Evolutionary conservation across 306 rosid genomes (phyloP).

Genomic region (Crotalaria pallida): DNA sequence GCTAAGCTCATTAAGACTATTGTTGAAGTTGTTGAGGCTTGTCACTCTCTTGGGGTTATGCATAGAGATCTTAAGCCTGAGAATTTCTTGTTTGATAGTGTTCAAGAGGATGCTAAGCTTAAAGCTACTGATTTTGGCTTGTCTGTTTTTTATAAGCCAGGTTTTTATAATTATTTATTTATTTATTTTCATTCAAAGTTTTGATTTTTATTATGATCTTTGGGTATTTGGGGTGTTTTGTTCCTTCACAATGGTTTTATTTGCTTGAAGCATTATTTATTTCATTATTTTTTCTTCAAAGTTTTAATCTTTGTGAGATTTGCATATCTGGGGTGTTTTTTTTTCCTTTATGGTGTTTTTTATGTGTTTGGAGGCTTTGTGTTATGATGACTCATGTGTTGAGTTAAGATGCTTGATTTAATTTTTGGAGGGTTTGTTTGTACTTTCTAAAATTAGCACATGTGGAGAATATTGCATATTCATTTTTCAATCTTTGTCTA

Average conservation of each 20-base stretch:
- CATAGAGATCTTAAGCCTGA: conserved; percentile 58
- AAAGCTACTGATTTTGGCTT: conserved; percentile 49
- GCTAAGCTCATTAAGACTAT: conserved; percentile 37
- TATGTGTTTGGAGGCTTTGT: too few relatives aligned
- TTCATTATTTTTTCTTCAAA: too few relatives aligned
- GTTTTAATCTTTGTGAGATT: too few relatives aligned
- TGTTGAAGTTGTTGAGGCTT: conserved; percentile 43
- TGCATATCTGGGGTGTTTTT: too few relatives aligned
- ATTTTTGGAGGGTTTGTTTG: too few relatives aligned
- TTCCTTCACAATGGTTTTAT: not conserved
- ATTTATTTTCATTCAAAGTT: not conserved
- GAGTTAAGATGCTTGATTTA: not conserved
- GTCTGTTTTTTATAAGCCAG: conserved; percentile 52
- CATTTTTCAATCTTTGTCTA: not conserved
- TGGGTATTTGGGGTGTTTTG: not conserved
- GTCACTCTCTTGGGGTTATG: conserved; percentile 62
- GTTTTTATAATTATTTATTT: not conserved
- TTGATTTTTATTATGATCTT: not conserved
- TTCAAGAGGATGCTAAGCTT: conserved; percentile 47
- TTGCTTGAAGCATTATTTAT: not conserved
- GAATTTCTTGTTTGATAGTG: conserved; percentile 44
- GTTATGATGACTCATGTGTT: too few relatives aligned
- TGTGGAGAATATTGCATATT: not conserved
- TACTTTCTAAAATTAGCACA: not conserved
- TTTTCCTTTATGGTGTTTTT: too few relatives aligned